phyloP scores from a whole-genome alignment of 345 rosid genomes.

The Gossypium stocksii region DNA sequence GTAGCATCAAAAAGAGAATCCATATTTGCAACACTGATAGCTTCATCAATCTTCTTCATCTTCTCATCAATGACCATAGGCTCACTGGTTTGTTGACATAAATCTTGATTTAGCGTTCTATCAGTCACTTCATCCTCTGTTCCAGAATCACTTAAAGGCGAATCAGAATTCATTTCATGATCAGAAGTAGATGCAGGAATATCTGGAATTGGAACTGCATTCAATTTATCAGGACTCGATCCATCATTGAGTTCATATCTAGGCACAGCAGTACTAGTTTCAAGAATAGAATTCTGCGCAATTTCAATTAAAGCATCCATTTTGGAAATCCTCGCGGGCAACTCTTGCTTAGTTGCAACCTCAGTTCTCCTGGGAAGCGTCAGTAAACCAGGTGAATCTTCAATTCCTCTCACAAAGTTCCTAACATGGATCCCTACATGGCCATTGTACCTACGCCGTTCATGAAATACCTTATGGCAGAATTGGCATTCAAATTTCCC shows the following conservation, averaged over 20 bases:
- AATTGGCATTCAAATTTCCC: conserved; percentile 80
- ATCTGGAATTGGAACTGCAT: conserved; percentile 24
- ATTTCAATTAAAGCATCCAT: conserved; percentile 84
- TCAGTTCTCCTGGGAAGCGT: conserved; percentile 31
- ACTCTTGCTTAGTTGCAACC: conserved; percentile 32
- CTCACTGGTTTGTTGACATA: conserved; percentile 21
- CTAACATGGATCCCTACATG: conserved; percentile 75
- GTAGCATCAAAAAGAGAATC: conserved; percentile 24
- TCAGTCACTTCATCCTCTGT: conserved; percentile 25
- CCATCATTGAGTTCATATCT: conserved; percentile 27
- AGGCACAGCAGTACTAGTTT: conserved; percentile 32
- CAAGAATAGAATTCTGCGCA: conserved; percentile 68
- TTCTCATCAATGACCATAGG: conserved; percentile 22
- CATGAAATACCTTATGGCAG: conserved; percentile 71
- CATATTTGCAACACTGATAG: conserved; percentile 19
- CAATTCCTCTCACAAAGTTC: conserved; percentile 57
- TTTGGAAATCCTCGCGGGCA: conserved; percentile 50
- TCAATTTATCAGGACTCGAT: conserved; percentile 23
- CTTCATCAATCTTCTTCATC: conserved; percentile 25
- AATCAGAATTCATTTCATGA: conserved; percentile 34
- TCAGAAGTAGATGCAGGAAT: conserved; percentile 31
- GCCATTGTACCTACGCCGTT: conserved; percentile 64
- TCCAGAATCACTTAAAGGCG: conserved; percentile 31
- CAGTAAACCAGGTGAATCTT: conserved; percentile 44
- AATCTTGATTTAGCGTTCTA: conserved; percentile 26